Evolutionary conservation across 2,329 filamentous ascomycete genomes (phyloP).

Genomic region (Trichoderma lentiforme): DNA sequence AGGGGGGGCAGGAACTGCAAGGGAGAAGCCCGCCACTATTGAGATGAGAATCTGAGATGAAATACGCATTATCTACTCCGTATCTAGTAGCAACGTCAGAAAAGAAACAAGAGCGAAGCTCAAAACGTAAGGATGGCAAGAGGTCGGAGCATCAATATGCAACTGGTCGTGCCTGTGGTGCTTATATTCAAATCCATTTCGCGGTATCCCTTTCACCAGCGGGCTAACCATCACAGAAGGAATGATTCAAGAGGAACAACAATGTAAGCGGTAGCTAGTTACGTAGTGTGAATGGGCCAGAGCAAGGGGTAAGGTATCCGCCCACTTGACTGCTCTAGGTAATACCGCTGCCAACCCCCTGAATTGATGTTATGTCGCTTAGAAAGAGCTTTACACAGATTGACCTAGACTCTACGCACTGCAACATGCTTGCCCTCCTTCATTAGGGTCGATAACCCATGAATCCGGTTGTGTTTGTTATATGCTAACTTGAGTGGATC

Average conservation of each 20-base stretch:
- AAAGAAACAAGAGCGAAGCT: neutral
- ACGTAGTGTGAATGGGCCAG: neutral
- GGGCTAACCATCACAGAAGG: neutral
- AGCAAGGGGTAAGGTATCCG: neutral
- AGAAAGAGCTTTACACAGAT: neutral
- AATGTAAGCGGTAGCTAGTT: neutral
- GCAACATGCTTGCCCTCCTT: neutral
- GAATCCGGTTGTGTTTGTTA: neutral
- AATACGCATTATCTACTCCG: neutral
- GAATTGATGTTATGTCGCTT: neutral
- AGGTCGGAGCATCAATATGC: neutral
- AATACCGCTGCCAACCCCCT: neutral
- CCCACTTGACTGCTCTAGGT: neutral
- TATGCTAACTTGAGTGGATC: neutral
- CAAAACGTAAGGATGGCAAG: neutral
- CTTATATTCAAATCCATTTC: neutral
- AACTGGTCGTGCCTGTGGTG: neutral
- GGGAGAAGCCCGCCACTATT: neutral
- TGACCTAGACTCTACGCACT: neutral
- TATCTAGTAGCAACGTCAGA: neutral
- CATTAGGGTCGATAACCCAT: neutral
- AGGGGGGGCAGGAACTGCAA: neutral
- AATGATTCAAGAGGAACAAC: neutral
- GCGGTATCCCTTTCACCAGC: neutral
- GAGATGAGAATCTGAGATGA: neutral